phyloP scores from a whole-genome alignment of 352 stramenopile species.

The Elongisporangium senticosum region DNA sequence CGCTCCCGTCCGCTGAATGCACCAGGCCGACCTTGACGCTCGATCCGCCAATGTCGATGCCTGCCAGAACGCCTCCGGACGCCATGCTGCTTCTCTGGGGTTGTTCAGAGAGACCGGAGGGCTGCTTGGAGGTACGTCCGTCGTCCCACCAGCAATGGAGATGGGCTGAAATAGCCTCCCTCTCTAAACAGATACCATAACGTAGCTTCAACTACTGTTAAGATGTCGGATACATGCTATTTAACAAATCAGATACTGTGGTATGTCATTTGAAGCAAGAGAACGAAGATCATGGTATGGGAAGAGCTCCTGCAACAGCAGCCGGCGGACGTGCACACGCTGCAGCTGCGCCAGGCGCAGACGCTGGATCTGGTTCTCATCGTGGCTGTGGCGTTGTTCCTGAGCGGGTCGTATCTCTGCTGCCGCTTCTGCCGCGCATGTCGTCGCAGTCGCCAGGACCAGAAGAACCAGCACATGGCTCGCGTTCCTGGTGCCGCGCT shows the following conservation, averaged over 20 bases:
- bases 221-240: not conserved
- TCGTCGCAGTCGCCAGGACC: constrained; percentile 7
- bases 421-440: constrained; percentile 45
- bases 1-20: constrained; percentile 22
- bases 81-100: constrained; percentile 2
- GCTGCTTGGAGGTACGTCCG: not conserved
- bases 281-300: not conserved
- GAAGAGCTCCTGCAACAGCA: not conserved
- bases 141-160: not conserved
- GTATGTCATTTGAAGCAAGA: not conserved
- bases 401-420: constrained; percentile 44
- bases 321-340: not conserved
- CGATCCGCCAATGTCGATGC: constrained; percentile 70
- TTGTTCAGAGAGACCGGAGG: not conserved
- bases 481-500: constrained; percentile 19
- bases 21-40: constrained; percentile 76
- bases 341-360: constrained; percentile 20
- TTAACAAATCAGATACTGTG: not conserved
- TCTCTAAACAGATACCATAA: not conserved
- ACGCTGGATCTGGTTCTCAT: constrained; percentile 33
- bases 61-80: constrained; percentile 20
- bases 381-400: constrained; percentile 32
- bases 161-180: not conserved
- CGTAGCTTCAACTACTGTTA: not conserved
- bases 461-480: constrained; percentile 9